A percentile compares a stretch with the other conserved stretches of the same genome.
Conservation (phyloP, 2,329 filamentous ascomycete species). For the Aquanectria penicillioides region DNA sequence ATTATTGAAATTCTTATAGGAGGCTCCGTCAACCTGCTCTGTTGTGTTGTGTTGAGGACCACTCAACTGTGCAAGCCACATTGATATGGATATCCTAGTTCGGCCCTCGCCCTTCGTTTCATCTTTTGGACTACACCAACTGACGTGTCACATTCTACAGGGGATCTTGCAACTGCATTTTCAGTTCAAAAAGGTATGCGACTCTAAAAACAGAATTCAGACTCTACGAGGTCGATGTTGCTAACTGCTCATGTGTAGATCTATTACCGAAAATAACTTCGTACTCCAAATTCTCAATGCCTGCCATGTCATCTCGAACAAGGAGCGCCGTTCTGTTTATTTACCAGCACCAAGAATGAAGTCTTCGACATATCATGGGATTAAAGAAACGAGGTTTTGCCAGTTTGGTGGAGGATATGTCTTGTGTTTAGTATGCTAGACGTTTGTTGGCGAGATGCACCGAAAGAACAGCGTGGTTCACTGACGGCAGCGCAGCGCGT, state of each 20-base stretch:
- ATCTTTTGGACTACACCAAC: slow-evolving; percentile 21
- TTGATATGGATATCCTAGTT: slow-evolving; percentile 21
- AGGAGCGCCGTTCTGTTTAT: not conserved
- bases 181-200: slow-evolving; percentile 92
- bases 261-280: slow-evolving; percentile 64
- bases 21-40: slow-evolving; percentile 7
- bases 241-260: slow-evolving; percentile 53
- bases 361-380: not conserved
- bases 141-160: slow-evolving; percentile 56
- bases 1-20: slow-evolving; percentile 28
- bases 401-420: slow-evolving; percentile 11
- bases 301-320: too few relatives aligned
- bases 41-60: slow-evolving; percentile 20
- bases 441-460: slow-evolving; percentile 19
- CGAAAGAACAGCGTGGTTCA: slow-evolving; percentile 25
- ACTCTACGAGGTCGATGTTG: slow-evolving; percentile 10
- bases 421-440: slow-evolving; percentile 14
- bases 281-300: slow-evolving; percentile 12
- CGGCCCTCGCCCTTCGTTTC: slow-evolving; percentile 12
- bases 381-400: slow-evolving; percentile 5
- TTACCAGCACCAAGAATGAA: not conserved
- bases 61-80: slow-evolving; percentile 18
- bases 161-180: slow-evolving; percentile 97
- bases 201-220: slow-evolving; percentile 14
- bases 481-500: slow-evolving; percentile 21